A percentile compares a stretch with the other conserved stretches of the same genome.
phyloP scores from a whole-genome alignment of 164 flowering plant genomes.

The Cinnamomum chago region DNA sequence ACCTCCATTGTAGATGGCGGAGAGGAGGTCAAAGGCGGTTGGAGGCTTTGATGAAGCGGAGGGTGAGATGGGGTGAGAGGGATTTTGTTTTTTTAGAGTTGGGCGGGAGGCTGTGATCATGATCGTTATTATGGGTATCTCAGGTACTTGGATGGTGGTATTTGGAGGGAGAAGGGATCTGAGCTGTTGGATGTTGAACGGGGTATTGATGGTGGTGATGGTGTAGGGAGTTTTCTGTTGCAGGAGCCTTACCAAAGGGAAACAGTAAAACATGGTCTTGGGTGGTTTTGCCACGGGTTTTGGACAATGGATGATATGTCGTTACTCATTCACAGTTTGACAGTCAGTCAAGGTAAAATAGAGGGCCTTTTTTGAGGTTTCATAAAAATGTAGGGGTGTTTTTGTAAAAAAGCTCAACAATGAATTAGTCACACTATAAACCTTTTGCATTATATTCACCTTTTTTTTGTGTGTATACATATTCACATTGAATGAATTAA shows the following conservation, averaged over 20 bases:
- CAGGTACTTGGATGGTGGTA: slow-evolving; percentile 1
- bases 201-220: slow-evolving; percentile 14
- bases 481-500: too few species aligned
- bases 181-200: slow-evolving; percentile 5
- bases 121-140: slow-evolving; percentile 7
- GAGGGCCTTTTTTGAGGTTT: too few species aligned
- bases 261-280: slow-evolving; percentile 7
- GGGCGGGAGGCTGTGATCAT: slow-evolving; percentile 16
- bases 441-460: too few species aligned
- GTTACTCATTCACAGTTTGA: too few species aligned
- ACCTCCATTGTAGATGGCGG: background rate
- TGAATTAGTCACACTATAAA: too few species aligned
- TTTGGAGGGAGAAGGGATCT: background rate
- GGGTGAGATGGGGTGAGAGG: background rate
- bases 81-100: slow-evolving; percentile 9
- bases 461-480: too few species aligned
- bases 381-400: too few species aligned
- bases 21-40: slow-evolving; percentile 4
- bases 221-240: background rate
- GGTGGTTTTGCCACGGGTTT: too few species aligned
- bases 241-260: slow-evolving; percentile 7
- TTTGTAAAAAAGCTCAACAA: too few species aligned
- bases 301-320: too few species aligned
- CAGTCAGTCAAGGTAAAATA: too few species aligned
- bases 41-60: slow-evolving; percentile 1